Conservation (phyloP, 139 green algal species). For the Micromonas pusilla region DNA sequence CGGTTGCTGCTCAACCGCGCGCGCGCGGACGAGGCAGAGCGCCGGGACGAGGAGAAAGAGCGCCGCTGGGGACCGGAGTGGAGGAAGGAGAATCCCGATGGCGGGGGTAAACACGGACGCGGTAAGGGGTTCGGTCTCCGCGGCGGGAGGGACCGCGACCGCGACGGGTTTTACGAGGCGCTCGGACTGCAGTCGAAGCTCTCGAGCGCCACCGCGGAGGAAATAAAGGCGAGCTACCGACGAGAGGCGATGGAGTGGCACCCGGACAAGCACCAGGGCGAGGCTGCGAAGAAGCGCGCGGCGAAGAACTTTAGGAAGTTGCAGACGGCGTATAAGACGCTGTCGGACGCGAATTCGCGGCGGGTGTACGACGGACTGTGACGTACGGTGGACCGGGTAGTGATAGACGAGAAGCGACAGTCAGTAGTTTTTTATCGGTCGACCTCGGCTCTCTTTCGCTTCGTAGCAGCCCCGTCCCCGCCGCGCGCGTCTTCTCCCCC, state of each 20-base stretch:
- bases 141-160: not conserved
- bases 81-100: no score
- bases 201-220: not conserved
- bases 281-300: not conserved
- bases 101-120: no score
- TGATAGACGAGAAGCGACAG: not conserved
- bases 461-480: not conserved
- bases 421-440: not conserved
- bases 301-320: not conserved
- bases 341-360: not conserved
- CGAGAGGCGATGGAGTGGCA: not conserved
- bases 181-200: not conserved
- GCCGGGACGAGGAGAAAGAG: constrained; percentile 1
- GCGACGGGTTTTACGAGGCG: constrained; percentile 4
- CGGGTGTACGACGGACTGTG: constrained; percentile 7
- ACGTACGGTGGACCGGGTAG: not conserved
- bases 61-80: constrained; percentile 1
- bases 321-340: constrained; percentile 13
- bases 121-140: no score
- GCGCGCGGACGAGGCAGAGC: not conserved
- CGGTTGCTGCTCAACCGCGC: not conserved
- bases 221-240: constrained; percentile 17
- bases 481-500: not conserved
- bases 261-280: constrained; percentile 17
- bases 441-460: not conserved